Evolutionary conservation across 2,329 filamentous ascomycete species (phyloP).

Genomic region (Cordyceps javanica): DNA sequence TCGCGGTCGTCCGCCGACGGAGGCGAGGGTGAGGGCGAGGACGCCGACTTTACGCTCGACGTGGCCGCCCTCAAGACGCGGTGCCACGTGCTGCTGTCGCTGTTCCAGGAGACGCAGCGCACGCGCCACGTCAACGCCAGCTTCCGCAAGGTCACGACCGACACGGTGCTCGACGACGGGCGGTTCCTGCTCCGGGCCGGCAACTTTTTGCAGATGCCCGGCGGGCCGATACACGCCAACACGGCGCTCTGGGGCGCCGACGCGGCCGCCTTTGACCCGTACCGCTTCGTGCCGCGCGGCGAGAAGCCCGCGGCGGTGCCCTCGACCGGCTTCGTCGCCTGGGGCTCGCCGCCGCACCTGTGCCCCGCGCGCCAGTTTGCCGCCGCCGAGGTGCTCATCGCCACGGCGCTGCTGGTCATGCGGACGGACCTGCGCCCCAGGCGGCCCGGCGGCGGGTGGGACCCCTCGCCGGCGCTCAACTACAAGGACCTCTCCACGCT

Average conservation of each 20-base stretch:
- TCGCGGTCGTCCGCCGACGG: background rate
- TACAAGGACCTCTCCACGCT: background rate
- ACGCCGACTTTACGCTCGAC: conserved; percentile 21
- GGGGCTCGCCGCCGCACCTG: conserved; percentile 24
- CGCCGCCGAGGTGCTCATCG: conserved; percentile 22
- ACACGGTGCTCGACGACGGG: conserved; percentile 26
- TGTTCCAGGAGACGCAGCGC: conserved; percentile 31
- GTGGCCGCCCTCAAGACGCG: conserved; percentile 25
- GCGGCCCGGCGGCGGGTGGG: background rate
- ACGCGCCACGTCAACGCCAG: conserved; percentile 20
- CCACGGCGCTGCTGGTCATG: conserved; percentile 16
- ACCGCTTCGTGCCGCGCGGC: conserved; percentile 20
- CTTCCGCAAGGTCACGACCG: conserved; percentile 26
- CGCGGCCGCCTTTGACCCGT: conserved; percentile 24
- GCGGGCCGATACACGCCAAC: conserved; percentile 24
- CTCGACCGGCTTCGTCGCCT: conserved; percentile 16
- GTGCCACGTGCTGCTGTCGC: conserved; percentile 30
- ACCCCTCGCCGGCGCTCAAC: background rate
- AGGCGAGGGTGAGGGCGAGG: background rate
- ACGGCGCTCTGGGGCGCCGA: conserved; percentile 27
- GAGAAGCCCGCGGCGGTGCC: background rate
- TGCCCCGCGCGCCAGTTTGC: conserved; percentile 26
- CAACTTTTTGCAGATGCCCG: conserved; percentile 29
- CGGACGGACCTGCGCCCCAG: conserved; percentile 12
- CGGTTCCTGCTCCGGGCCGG: conserved; percentile 31